Conservation (phyloP, 208 protist genomes). For the Trypanosoma conorhini region DNA sequence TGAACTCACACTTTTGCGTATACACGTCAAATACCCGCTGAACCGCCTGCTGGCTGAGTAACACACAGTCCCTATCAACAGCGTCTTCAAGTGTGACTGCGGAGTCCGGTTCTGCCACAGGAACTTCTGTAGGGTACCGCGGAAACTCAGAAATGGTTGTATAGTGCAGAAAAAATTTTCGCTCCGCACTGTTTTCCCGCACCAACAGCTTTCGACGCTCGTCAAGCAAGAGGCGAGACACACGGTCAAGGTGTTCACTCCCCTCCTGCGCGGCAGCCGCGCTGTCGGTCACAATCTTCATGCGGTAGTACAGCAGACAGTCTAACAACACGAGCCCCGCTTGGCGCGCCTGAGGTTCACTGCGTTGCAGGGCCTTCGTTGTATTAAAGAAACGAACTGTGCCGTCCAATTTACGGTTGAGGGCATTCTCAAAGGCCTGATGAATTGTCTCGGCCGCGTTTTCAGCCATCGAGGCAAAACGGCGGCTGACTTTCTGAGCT, state of each 20-base stretch:
- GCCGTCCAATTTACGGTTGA: constrained; percentile 70
- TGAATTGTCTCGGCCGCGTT: constrained; percentile 76
- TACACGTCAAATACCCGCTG: constrained; percentile 70
- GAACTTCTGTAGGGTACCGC: constrained; percentile 18
- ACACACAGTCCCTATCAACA: constrained; percentile 40
- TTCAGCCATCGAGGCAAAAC: constrained; percentile 74
- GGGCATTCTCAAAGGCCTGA: constrained; percentile 65
- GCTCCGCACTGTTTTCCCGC: constrained; percentile 47
- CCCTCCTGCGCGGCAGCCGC: background rate
- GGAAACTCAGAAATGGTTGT: constrained; percentile 26
- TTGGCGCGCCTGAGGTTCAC: constrained; percentile 62
- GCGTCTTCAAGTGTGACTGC: constrained; percentile 21
- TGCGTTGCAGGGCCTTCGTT: constrained; percentile 54
- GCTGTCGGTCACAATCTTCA: constrained; percentile 33
- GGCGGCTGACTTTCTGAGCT: constrained; percentile 54
- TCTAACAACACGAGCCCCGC: constrained; percentile 64
- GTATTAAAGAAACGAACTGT: constrained; percentile 78
- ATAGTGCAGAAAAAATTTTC: constrained; percentile 61
- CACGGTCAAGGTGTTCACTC: background rate
- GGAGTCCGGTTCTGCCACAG: background rate
- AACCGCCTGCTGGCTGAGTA: constrained; percentile 62
- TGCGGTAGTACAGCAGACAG: constrained; percentile 77
- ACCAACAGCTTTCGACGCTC: constrained; percentile 27
- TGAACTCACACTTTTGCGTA: constrained; percentile 82
- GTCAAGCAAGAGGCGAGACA: background rate